Percentiles rank a stretch among this genome's conserved stretches.
Evolutionary conservation across 2,329 filamentous ascomycete species (phyloP).

Genomic region (Cladophialophora bantiana): DNA sequence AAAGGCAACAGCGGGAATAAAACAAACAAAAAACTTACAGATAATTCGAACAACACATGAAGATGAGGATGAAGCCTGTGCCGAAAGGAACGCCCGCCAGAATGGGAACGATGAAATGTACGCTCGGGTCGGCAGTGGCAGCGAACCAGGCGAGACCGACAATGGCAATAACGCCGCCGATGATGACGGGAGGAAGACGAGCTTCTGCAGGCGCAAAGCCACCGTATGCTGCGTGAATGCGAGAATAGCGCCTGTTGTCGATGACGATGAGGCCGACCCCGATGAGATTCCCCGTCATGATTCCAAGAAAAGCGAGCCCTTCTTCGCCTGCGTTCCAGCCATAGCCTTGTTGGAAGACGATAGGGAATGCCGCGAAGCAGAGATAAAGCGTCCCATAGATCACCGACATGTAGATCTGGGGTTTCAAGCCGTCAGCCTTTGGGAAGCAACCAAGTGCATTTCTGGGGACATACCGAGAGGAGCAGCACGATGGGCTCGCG

Average conservation of each 20-base stretch:
- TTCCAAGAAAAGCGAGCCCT: conserved; percentile 71
- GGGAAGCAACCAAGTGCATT: too few species aligned
- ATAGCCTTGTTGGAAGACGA: conserved; percentile 68
- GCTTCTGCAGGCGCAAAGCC: conserved; percentile 52
- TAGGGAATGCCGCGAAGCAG: conserved; percentile 68
- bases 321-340: conserved; percentile 66
- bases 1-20: too few species aligned
- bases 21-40: conserved; percentile 35
- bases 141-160: conserved; percentile 66
- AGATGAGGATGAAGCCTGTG: conserved; percentile 50
- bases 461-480: conserved; percentile 66
- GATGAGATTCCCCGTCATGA: conserved; percentile 57
- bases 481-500: conserved; percentile 70
- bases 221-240: conserved; percentile 19
- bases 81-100: conserved; percentile 49
- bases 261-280: conserved; percentile 52
- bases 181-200: conserved; percentile 58
- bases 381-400: conserved; percentile 72
- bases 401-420: conserved; percentile 61
- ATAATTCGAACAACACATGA: conserved; percentile 51
- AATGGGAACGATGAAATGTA: conserved; percentile 48
- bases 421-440: background rate
- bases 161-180: conserved; percentile 61
- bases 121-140: conserved; percentile 59
- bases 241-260: conserved; percentile 46